phyloP scores from a whole-genome alignment of 2,329 filamentous ascomycete species.

The Cordyceps tenuipes region DNA sequence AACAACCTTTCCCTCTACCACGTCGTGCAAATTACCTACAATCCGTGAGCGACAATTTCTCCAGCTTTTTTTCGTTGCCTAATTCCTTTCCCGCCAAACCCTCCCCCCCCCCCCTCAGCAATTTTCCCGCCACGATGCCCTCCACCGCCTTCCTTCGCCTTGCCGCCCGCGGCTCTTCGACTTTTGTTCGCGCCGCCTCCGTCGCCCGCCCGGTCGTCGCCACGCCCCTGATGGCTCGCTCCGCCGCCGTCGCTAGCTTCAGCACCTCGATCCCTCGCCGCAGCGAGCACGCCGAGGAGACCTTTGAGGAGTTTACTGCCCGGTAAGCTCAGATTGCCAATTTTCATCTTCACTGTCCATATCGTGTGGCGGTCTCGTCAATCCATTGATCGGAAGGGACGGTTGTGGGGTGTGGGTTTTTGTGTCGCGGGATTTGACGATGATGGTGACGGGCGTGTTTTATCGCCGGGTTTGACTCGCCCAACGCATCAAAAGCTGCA shows the following conservation, averaged over 20 bases:
- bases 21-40: constrained; percentile 11
- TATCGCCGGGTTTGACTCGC: background rate
- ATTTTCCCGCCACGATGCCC: constrained; percentile 43
- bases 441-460: constrained; percentile 7
- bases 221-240: constrained; percentile 46
- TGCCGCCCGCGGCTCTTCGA: constrained; percentile 58
- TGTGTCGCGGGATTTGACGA: constrained; percentile 6
- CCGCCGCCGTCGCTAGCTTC: constrained; percentile 47
- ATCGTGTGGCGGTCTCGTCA: background rate
- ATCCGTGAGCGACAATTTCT: background rate
- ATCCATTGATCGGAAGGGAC: background rate
- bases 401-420: background rate
- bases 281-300: constrained; percentile 78
- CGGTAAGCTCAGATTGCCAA: constrained; percentile 54
- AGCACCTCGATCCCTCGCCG: constrained; percentile 52
- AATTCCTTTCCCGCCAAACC: background rate
- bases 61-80: constrained; percentile 1
- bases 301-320: constrained; percentile 96
- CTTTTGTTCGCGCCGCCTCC: constrained; percentile 55
- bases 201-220: constrained; percentile 48
- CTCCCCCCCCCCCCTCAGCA: constrained; percentile 21
- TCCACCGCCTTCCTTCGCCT: constrained; percentile 62
- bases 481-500: background rate
- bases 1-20: constrained; percentile 22
- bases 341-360: background rate